Evolutionary conservation across 257 asterid genomes (phyloP).

Genomic region (Petunia secreta): DNA sequence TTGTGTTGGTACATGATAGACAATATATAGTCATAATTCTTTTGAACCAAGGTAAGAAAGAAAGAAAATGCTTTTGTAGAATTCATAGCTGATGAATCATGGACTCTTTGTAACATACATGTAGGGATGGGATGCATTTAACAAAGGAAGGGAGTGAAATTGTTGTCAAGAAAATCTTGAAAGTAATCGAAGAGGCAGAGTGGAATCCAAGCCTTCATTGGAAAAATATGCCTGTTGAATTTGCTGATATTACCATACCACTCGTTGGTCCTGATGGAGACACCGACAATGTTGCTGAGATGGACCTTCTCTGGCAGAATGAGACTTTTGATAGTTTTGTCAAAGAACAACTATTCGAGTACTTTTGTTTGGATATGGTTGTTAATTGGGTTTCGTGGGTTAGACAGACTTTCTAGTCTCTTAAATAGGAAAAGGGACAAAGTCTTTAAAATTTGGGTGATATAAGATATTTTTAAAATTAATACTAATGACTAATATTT

Average conservation of each 20-base stretch:
- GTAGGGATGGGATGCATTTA: conserved; percentile 23
- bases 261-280: too few species aligned
- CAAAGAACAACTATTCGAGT: too few species aligned
- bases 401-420: too few species aligned
- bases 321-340: background rate
- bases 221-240: background rate
- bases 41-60: background rate
- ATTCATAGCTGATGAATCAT: background rate
- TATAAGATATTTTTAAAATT: too few species aligned
- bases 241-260: background rate
- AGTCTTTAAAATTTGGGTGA: too few species aligned
- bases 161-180: background rate
- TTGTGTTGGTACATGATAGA: too few species aligned
- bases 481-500: too few species aligned
- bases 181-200: background rate
- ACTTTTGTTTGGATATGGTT: too few species aligned
- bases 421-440: too few species aligned
- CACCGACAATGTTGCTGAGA: background rate
- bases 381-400: too few species aligned
- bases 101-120: too few species aligned
- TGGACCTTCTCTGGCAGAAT: background rate
- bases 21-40: background rate
- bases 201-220: conserved; percentile 11
- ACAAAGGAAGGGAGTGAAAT: background rate
- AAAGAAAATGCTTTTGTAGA: background rate